Conservation (phyloP, 257 asterid species). For the Lantana camara region DNA sequence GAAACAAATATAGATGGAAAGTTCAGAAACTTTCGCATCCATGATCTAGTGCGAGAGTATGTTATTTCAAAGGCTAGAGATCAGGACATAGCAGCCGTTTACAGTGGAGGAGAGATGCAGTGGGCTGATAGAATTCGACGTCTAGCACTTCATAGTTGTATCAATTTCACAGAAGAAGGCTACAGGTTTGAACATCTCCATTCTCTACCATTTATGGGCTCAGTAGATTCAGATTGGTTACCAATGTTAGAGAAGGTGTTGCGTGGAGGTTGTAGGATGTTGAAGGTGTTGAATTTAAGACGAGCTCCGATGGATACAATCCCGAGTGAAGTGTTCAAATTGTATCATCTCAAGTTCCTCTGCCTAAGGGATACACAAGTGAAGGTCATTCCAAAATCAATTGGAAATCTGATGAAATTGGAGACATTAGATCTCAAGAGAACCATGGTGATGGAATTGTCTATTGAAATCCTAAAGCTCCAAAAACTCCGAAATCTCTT, state of each 20-base stretch:
- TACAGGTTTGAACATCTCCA: not conserved
- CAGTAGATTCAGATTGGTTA: not conserved
- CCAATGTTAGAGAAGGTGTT: not conserved
- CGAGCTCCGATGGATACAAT: slow-evolving; percentile 15
- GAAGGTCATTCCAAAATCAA: not conserved
- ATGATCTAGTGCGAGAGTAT: slow-evolving; percentile 25
- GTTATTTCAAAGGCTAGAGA: slow-evolving; percentile 13
- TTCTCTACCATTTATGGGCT: slow-evolving; percentile 14
- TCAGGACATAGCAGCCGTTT: not conserved
- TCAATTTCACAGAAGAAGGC: not conserved
- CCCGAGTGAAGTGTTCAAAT: slow-evolving; percentile 27
- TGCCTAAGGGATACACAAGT: not conserved
- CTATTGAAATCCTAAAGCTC: slow-evolving; percentile 4
- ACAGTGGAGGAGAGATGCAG: not conserved
- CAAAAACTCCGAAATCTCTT: not conserved
- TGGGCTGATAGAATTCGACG: not conserved
- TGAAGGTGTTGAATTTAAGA: slow-evolving; percentile 26
- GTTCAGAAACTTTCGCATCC: slow-evolving; percentile 10
- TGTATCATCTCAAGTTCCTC: slow-evolving; percentile 23
- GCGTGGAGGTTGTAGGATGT: not conserved
- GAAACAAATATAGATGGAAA: not conserved
- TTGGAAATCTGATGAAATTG: not conserved
- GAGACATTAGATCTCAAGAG: not conserved
- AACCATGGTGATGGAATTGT: not conserved
- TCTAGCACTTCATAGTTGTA: not conserved